Conservation (phyloP, 208 protist species). For the Trypanosoma platydactyli region DNA sequence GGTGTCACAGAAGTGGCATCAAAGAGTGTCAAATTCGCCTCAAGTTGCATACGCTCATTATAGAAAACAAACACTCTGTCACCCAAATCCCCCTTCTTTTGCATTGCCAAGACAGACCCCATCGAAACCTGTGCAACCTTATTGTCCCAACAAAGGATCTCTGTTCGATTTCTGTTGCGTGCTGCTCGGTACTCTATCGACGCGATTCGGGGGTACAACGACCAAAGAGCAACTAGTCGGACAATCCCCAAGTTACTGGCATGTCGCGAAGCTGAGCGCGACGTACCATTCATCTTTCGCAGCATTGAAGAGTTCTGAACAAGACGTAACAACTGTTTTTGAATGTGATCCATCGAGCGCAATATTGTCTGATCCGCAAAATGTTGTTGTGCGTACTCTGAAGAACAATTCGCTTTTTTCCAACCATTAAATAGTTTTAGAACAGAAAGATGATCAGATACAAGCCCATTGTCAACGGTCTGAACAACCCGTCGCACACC, state of each 20-base stretch:
- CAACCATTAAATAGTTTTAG: slow-evolving; percentile 70
- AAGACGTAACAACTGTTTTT: slow-evolving; percentile 70
- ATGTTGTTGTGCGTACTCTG: slow-evolving; percentile 59
- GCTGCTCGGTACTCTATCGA: slow-evolving; percentile 74
- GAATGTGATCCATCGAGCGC: slow-evolving; percentile 78
- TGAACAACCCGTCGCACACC: slow-evolving; percentile 38
- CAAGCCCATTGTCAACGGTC: slow-evolving; percentile 50
- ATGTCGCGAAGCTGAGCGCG: slow-evolving; percentile 55
- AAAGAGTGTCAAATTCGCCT: slow-evolving; percentile 74
- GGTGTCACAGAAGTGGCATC: slow-evolving; percentile 72
- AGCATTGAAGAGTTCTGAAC: slow-evolving; percentile 70
- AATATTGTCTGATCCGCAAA: slow-evolving; percentile 77
- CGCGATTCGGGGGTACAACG: slow-evolving; percentile 73
- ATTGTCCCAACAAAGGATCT: slow-evolving; percentile 86
- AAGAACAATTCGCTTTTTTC: slow-evolving; percentile 57
- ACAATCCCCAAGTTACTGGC: slow-evolving; percentile 68
- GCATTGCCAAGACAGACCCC: slow-evolving; percentile 50
- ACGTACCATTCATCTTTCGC: slow-evolving; percentile 42
- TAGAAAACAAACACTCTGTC: slow-evolving; percentile 65
- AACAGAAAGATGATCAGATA: slow-evolving; percentile 81
- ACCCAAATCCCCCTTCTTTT: slow-evolving; percentile 46
- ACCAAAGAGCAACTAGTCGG: slow-evolving; percentile 77
- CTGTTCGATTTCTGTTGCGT: slow-evolving; percentile 38
- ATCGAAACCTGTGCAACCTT: slow-evolving; percentile 52
- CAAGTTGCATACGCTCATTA: slow-evolving; percentile 80